These are phyloP conservation scores for Cladosporium cucumerinum DNA, from an alignment of 2,329 filamentous ascomycete species.

Conservation along the genomic window DNA sequence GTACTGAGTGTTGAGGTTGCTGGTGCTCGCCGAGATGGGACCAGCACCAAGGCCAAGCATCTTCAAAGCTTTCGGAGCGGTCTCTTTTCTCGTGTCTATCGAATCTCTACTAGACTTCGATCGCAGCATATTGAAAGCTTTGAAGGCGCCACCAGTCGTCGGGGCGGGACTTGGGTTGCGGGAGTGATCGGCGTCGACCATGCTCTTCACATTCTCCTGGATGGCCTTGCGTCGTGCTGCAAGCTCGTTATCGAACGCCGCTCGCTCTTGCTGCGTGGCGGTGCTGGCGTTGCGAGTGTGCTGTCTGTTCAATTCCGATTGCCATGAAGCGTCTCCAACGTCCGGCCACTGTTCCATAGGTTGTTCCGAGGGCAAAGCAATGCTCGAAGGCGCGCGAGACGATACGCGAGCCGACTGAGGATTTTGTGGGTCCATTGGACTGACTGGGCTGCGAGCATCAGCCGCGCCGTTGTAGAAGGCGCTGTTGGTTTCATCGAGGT, in stretches of 20 bases:
- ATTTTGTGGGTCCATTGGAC: not conserved
- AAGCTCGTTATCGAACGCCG: slow-evolving; percentile 71
- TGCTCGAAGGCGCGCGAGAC: slow-evolving; percentile 8
- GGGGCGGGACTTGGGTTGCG: slow-evolving; percentile 37
- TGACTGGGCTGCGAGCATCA: not conserved
- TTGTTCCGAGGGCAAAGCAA: not conserved
- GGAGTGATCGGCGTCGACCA: slow-evolving; percentile 58
- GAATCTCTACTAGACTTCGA: slow-evolving; percentile 67
- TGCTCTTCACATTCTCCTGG: slow-evolving; percentile 68
- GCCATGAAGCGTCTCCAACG: slow-evolving; percentile 40
- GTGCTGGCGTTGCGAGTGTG: slow-evolving; percentile 51
- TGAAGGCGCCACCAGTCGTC: slow-evolving; percentile 42
- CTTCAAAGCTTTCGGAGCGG: slow-evolving; percentile 57
- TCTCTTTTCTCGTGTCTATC: slow-evolving; percentile 51
- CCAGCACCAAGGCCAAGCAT: slow-evolving; percentile 52
- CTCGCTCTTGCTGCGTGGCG: slow-evolving; percentile 55
- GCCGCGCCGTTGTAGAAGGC: slow-evolving; percentile 27
- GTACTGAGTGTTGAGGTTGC: slow-evolving; percentile 31
- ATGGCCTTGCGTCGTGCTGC: slow-evolving; percentile 68
- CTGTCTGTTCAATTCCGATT: slow-evolving; percentile 46
- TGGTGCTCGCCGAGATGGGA: slow-evolving; percentile 33
- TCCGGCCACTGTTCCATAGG: slow-evolving; percentile 18
- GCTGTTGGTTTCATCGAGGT: slow-evolving; percentile 50
- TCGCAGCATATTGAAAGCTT: slow-evolving; percentile 62
- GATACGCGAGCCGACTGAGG: not conserved